Evolutionary conservation across 495 filamentous ascomycete genomes (phyloP).

Genomic region (Rhizodiscina lignyota): DNA sequence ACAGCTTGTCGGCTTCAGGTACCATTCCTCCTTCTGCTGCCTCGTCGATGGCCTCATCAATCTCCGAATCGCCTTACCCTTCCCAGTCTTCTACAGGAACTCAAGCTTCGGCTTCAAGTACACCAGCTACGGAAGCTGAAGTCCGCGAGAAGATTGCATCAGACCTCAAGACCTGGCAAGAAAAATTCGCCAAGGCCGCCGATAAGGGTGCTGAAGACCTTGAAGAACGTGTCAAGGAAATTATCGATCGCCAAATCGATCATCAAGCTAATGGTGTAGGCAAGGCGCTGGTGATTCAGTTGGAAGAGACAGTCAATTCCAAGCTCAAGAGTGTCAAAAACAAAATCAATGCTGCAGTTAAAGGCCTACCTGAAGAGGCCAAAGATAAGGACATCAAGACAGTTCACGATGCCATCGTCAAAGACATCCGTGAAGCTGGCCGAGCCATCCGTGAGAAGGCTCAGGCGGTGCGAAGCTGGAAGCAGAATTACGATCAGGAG

Average conservation of each 20-base stretch:
- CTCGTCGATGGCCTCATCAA: neutral
- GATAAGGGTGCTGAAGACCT: constrained; percentile 65
- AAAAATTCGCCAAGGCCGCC: constrained; percentile 66
- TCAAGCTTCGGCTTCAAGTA: constrained; percentile 6
- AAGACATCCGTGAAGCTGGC: constrained; percentile 55
- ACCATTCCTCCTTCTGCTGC: constrained; percentile 7
- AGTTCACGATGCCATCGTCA: constrained; percentile 43
- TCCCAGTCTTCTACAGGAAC: constrained; percentile 1
- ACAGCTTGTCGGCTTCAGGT: too few species aligned
- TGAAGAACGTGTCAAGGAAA: constrained; percentile 51
- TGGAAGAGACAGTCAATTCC: constrained; percentile 45
- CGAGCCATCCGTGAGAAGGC: constrained; percentile 63
- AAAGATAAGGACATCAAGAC: constrained; percentile 34
- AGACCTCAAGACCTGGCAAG: constrained; percentile 70
- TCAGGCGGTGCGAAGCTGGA: constrained; percentile 67
- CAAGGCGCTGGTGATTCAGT: constrained; percentile 44
- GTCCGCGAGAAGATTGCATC: constrained; percentile 51
- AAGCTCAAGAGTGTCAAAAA: constrained; percentile 51
- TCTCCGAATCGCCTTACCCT: neutral
- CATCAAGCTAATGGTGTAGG: constrained; percentile 50
- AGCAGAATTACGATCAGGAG: constrained; percentile 52
- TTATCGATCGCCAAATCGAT: constrained; percentile 54
- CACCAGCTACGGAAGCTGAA: neutral
- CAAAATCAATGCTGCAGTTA: constrained; percentile 45
- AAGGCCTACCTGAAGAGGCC: constrained; percentile 33